These are phyloP conservation scores for Vitis vinifera DNA, from an alignment of 164 flowering plant species.

Conservation along the genomic window DNA sequence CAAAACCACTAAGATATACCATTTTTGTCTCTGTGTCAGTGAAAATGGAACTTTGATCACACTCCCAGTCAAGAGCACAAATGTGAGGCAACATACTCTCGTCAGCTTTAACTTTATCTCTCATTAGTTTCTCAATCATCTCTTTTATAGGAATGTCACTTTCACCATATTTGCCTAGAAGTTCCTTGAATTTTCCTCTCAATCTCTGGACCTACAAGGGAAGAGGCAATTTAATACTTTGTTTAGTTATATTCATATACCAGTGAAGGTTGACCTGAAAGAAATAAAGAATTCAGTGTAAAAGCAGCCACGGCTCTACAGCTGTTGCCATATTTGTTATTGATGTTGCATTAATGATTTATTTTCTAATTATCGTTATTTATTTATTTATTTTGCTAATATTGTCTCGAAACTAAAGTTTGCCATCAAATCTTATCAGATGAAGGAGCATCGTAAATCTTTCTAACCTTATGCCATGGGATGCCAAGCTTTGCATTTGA, in stretches of 20 bases:
- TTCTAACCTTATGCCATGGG: conserved; percentile 60
- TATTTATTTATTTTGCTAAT: no score
- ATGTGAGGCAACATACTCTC: conserved; percentile 41
- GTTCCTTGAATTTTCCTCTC: conserved; percentile 33
- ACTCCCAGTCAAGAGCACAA: conserved; percentile 49
- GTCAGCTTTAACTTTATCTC: conserved; percentile 49
- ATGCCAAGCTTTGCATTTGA: conserved; percentile 57
- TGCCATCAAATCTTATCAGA: background rate
- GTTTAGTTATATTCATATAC: no score
- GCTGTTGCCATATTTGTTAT: no score
- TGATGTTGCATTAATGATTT: no score
- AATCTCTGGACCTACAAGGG: conserved; percentile 42
- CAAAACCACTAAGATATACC: conserved; percentile 30
- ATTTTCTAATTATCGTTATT: no score
- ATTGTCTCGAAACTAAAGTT: no score
- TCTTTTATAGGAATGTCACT: conserved; percentile 30
- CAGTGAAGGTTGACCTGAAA: background rate
- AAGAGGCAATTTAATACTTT: no score
- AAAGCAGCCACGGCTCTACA: no score
- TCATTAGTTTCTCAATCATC: conserved; percentile 47
- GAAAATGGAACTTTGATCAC: conserved; percentile 47
- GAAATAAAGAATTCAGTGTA: no score
- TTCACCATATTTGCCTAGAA: conserved; percentile 28
- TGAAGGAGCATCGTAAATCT: background rate
- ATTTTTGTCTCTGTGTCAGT: conserved; percentile 51